Base-by-base conservation (phyloP, 176 grass and related monocot genomes). In the Cocos nucifera region DNA sequence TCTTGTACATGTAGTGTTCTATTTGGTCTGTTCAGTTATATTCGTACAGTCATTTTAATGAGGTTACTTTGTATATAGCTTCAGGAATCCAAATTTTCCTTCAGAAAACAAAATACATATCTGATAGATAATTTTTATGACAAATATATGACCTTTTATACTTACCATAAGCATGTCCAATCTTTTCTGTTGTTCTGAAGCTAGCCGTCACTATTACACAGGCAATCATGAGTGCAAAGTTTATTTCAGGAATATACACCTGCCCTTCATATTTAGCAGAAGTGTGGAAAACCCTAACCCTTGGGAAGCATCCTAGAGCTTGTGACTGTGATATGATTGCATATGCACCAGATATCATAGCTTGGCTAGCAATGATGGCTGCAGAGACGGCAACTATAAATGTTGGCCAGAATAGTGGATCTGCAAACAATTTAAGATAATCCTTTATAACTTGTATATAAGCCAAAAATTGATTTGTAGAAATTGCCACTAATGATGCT, bases 191-290 rank as follows among this genome's bases (percentile, higher is more conserved):
- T 3, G 74, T 73, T 69, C 58, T 75, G 81, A 82, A 89, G 17
- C 3, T 51, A 22, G 74, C 63, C 17, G 86, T 89, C 9, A 85
- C 56, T 54, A 59, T 54, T 24, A 85, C 49, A 68, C 78, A 85
- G 22, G 81, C 70, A 53, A 62, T 56, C 25, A 66, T 78, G 23
- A 89, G 79, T 25, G 66, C 78, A 14, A 79, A 82, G 75, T 89
- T 85, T 21, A 89, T 70, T 51, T 85, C 82, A 0, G 86, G 86
- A 49, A 89, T 81, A 82, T 89, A 89, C 17, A 85, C 86, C 64
- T 89, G 77, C 0, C 81, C 86, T 23, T 78, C 70, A 51, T 89
- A 89, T 69, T 85, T 85, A 24, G 67, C 65, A 15, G 81, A 89
- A 53, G 86, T 89, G 69, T 81, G 81, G 44, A 76, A 66, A 63